Conservation (phyloP, 176 grass and related monocot species). For the Aegilops tauschii region DNA sequence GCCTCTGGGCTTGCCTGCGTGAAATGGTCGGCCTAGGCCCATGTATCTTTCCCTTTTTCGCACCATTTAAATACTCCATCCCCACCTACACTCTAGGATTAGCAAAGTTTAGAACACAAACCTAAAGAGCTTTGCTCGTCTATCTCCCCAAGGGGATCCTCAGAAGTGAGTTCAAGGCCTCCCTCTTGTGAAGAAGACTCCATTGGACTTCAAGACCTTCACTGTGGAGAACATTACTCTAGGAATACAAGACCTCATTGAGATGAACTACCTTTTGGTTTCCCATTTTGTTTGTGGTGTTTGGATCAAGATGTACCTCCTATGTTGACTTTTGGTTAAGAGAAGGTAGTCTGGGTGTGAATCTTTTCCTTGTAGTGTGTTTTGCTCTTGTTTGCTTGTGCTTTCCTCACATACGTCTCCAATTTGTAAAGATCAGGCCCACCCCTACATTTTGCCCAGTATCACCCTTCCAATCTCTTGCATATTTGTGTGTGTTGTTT, state of each 20-base stretch:
- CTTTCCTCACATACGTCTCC: background rate
- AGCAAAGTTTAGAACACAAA: too few species aligned
- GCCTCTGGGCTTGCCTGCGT: too few species aligned
- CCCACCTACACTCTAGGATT: too few species aligned
- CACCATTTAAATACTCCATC: too few species aligned
- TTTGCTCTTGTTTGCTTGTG: background rate
- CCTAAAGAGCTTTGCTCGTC: too few species aligned
- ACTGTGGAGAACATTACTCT: too few species aligned
- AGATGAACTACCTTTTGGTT: background rate
- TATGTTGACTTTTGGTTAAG: background rate
- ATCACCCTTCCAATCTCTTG: background rate
- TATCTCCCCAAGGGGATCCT: too few species aligned
- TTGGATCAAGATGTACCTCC: background rate
- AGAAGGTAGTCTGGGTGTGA: background rate
- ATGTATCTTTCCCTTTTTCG: too few species aligned
- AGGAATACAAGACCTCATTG: background rate
- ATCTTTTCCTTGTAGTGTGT: background rate
- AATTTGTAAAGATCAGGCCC: background rate
- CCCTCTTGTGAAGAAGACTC: background rate
- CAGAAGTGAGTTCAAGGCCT: too few species aligned
- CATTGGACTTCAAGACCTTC: background rate
- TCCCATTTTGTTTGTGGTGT: background rate
- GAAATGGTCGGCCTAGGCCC: too few species aligned
- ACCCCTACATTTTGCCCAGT: background rate
- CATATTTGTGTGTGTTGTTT: background rate